Conservation (phyloP, 2,329 filamentous ascomycete genomes). For the Emergomyces orientalis region DNA sequence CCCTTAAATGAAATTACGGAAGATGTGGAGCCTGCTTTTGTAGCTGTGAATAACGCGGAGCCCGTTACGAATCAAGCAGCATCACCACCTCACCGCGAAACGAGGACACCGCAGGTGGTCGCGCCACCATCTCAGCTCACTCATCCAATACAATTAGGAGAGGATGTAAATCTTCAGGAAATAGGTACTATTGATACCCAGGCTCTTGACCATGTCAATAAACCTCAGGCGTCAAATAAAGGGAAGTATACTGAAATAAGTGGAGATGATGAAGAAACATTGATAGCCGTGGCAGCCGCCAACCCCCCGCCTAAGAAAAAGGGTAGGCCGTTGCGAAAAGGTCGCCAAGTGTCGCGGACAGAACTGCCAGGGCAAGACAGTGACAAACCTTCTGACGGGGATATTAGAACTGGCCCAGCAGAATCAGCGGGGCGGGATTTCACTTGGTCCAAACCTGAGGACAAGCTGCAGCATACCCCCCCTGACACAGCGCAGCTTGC, state of each 20-base stretch:
- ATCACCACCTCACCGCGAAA: background rate
- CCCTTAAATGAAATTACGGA: background rate
- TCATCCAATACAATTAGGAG: background rate
- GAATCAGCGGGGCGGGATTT: background rate
- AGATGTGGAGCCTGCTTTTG: background rate
- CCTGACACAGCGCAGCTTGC: background rate
- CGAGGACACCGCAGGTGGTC: background rate
- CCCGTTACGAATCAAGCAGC: background rate
- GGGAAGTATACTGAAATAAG: background rate
- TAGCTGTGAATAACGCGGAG: background rate
- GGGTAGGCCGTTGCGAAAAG: background rate
- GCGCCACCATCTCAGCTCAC: background rate
- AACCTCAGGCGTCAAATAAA: background rate
- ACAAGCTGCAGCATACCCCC: background rate
- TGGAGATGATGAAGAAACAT: background rate
- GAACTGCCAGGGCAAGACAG: background rate
- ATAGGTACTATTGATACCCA: background rate
- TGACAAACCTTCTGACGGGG: background rate
- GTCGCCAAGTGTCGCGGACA: background rate
- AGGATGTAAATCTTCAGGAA: background rate
- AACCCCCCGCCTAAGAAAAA: background rate
- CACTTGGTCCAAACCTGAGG: background rate
- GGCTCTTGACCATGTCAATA: background rate
- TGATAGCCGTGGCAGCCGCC: background rate
- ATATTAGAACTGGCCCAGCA: constrained; percentile 2